Percentiles rank a stretch among this genome's conserved stretches.
These are phyloP conservation scores for Kurtzmaniella natalensis DNA, from an alignment of 1,139 yeast genomes.

Conservation along the genomic window DNA sequence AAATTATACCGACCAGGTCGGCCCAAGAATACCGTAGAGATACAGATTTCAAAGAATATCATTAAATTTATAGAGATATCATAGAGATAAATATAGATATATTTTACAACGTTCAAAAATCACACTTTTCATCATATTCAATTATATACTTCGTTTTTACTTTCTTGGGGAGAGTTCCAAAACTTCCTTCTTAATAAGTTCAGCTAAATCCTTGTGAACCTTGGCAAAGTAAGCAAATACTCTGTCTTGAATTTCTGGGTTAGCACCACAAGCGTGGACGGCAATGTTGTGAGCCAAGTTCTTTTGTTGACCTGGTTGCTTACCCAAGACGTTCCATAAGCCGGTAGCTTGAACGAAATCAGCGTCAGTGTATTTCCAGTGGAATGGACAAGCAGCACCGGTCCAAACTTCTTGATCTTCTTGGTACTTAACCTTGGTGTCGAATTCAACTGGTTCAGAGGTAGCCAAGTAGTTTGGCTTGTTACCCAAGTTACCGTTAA, in stretches of 20 bases:
- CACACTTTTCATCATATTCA: too few species aligned
- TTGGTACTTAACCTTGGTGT: conserved; percentile 31
- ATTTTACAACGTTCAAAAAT: too few species aligned
- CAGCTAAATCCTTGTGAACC: conserved; percentile 63
- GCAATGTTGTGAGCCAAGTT: conserved; percentile 83
- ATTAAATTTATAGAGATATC: too few species aligned
- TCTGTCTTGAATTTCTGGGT: conserved; percentile 71
- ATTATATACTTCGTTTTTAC: conserved; percentile 1
- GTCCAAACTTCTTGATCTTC: conserved; percentile 80
- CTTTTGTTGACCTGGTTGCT: conserved; percentile 73
- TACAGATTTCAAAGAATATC: too few species aligned
- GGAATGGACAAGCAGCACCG: conserved; percentile 86
- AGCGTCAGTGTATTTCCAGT: conserved; percentile 71
- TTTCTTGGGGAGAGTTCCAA: conserved; percentile 45
- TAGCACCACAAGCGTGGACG: conserved; percentile 66
- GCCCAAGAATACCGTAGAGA: too few species aligned
- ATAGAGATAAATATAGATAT: too few species aligned
- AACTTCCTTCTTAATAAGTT: conserved; percentile 57
- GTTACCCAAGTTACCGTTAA: conserved; percentile 81
- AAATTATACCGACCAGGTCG: too few species aligned
- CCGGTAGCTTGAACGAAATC: conserved; percentile 67
- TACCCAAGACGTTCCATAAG: conserved; percentile 74
- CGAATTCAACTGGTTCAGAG: conserved; percentile 47
- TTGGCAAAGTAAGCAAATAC: conserved; percentile 74
- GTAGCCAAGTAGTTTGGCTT: conserved; percentile 77